Percentiles rank a stretch among this genome's conserved stretches.
Evolutionary conservation across 257 asterid species (phyloP).

Genomic region (Euphrasia confusa): DNA sequence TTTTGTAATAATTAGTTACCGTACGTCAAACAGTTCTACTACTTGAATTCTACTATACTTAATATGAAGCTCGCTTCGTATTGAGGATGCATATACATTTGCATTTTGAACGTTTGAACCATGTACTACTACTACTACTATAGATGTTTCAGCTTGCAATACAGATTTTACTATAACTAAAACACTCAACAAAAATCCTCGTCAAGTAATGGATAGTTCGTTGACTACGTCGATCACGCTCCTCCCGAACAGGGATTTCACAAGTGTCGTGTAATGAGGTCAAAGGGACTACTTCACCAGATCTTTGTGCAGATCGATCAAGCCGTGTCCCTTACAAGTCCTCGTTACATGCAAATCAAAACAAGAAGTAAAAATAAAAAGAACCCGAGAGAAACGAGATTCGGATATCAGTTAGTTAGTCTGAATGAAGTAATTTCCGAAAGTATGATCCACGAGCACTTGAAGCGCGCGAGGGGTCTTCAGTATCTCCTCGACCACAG

Average conservation of each 20-base stretch:
- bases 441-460: constrained; percentile 28
- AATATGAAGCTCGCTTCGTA: no score
- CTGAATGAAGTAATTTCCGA: constrained; percentile 51
- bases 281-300: not conserved
- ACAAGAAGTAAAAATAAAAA: not conserved
- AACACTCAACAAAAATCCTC: not conserved
- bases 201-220: not conserved
- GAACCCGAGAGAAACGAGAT: not conserved
- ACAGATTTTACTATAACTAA: not conserved
- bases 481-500: constrained; percentile 29
- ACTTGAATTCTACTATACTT: no score
- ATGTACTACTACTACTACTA: not conserved
- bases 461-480: not conserved
- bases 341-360: not conserved
- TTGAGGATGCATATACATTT: no score
- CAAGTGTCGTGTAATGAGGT: not conserved
- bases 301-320: not conserved
- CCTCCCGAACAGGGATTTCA: not conserved
- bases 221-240: not conserved
- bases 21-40: no score
- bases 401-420: not conserved
- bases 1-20: no score
- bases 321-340: not conserved
- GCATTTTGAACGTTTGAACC: not conserved
- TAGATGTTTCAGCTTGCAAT: not conserved